Conservation (phyloP, 2,329 filamentous ascomycete species). For the Cryphonectria carpinicola region DNA sequence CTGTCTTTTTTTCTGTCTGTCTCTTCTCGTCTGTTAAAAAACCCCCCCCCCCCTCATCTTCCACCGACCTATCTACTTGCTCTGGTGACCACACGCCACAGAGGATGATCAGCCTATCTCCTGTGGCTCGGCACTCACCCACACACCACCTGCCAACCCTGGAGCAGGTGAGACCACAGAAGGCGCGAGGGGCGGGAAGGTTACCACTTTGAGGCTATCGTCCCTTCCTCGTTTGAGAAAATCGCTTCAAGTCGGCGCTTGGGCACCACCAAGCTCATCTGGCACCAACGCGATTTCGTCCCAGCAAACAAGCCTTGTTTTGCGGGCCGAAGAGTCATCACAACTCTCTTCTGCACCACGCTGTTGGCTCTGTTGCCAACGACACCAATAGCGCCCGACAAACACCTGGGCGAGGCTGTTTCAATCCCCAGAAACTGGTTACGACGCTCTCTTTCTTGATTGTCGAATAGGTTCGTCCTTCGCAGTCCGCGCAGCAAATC, state of each 20-base stretch:
- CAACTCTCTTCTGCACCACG: not conserved
- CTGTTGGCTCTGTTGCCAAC: not conserved
- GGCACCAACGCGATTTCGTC: not conserved
- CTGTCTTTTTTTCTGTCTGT: too few relatives aligned
- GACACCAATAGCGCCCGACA: not conserved
- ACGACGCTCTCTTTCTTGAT: not conserved
- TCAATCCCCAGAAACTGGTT: conserved; percentile 1
- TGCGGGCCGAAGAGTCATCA: not conserved
- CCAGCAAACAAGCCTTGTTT: not conserved
- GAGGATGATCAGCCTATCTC: not conserved
- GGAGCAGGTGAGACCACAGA: not conserved
- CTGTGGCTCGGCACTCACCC: not conserved
- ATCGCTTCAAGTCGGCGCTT: not conserved
- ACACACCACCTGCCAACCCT: not conserved
- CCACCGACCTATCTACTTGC: not conserved
- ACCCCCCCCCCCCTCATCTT: too few relatives aligned
- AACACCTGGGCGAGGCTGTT: conserved; percentile 1
- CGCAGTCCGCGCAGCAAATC: not conserved
- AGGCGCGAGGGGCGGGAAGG: not conserved
- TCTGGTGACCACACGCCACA: not conserved
- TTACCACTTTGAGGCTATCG: not conserved
- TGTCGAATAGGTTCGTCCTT: not conserved
- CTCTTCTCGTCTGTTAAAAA: too few relatives aligned
- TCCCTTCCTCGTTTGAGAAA: not conserved
- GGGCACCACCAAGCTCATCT: not conserved